A percentile compares a stretch with the other conserved stretches of the same genome.
phyloP scores from a whole-genome alignment of 495 filamentous ascomycete species.

The Melanomma pulvis-pyrius region DNA sequence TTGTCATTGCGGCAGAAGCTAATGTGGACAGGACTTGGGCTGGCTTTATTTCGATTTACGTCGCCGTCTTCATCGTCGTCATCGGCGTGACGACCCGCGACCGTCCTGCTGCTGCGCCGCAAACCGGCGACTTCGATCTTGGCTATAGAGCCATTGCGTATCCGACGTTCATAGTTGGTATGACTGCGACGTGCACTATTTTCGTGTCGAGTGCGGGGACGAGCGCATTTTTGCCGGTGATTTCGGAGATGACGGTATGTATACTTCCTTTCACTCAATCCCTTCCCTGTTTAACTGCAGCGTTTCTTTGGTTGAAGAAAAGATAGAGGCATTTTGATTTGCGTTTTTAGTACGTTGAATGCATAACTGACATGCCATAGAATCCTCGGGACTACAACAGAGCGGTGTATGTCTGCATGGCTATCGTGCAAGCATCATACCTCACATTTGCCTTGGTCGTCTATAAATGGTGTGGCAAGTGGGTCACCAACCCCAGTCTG shows the following conservation, averaged over 20 bases:
- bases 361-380: background rate
- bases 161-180: slow-evolving; percentile 42
- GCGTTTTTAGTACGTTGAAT: too few species aligned
- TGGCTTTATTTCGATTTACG: slow-evolving; percentile 66
- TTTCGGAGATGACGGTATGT: slow-evolving; percentile 68
- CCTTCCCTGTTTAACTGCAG: background rate
- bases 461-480: slow-evolving; percentile 69
- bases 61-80: slow-evolving; percentile 66
- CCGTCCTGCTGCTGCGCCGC: slow-evolving; percentile 47
- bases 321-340: too few species aligned
- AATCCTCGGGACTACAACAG: slow-evolving; percentile 56
- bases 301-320: background rate
- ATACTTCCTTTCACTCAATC: background rate
- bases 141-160: slow-evolving; percentile 45
- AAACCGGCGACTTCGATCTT: slow-evolving; percentile 45
- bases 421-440: slow-evolving; percentile 69
- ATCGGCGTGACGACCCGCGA: slow-evolving; percentile 32
- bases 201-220: slow-evolving; percentile 54
- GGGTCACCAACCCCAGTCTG: slow-evolving; percentile 69
- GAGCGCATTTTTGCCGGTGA: slow-evolving; percentile 75
- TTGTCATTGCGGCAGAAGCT: too few species aligned
- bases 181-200: slow-evolving; percentile 40
- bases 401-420: slow-evolving; percentile 65
- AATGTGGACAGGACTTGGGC: slow-evolving; percentile 23
- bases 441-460: slow-evolving; percentile 67